A percentile compares a stretch with the other conserved stretches of the same genome.
Conservation (phyloP, 1,284 basidiomycete genomes). For the Sphagnurus paluster region DNA sequence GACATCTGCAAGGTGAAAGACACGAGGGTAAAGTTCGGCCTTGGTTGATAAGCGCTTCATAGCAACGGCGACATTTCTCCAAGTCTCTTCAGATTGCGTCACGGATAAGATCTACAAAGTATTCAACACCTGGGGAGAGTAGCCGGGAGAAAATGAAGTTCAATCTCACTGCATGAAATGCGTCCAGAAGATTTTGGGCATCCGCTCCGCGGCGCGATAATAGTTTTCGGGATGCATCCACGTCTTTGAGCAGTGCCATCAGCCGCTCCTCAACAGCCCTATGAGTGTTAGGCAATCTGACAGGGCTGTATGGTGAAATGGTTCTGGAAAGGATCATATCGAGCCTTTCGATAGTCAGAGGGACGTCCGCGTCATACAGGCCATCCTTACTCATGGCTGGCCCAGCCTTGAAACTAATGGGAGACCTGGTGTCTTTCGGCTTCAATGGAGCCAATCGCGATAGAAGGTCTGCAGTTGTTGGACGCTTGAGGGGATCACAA, state of each 20-base stretch:
- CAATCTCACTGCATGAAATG: conserved; percentile 9
- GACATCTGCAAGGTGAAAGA: conserved; percentile 1
- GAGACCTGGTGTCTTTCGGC: background rate
- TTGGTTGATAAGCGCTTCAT: conserved; percentile 5
- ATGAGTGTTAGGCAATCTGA: background rate
- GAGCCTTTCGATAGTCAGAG: background rate
- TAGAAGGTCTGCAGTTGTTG: background rate
- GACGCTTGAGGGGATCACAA: background rate
- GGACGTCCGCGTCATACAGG: background rate
- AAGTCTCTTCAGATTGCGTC: background rate
- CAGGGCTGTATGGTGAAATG: background rate
- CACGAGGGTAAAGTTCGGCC: conserved; percentile 4
- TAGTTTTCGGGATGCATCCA: conserved; percentile 4
- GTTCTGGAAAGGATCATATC: background rate
- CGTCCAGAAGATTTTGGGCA: conserved; percentile 9
- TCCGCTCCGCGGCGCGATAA: background rate
- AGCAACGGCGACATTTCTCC: conserved; percentile 8
- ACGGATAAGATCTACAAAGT: background rate
- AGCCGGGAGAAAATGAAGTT: background rate
- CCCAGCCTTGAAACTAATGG: background rate
- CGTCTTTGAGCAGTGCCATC: conserved; percentile 4
- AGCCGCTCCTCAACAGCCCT: conserved; percentile 3
- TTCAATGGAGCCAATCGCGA: background rate
- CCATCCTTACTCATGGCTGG: background rate
- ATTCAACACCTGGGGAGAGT: background rate